Conservation (phyloP, 2,329 filamentous ascomycete genomes). For the Elsinoe fawcettii region DNA sequence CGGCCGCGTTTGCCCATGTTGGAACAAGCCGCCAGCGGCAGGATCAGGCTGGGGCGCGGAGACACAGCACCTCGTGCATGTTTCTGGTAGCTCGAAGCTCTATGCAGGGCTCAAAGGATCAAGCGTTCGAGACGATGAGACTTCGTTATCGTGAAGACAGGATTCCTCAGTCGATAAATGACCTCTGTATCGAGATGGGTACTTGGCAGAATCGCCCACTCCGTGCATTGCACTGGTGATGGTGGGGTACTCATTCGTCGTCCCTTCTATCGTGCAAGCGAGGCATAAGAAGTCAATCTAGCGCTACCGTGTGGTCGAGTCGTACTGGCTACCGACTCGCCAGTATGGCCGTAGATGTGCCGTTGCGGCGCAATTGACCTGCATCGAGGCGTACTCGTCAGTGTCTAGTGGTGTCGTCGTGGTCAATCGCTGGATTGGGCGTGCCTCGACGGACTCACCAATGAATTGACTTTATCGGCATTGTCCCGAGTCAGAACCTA, state of each 20-base stretch:
- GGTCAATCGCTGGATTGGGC: background rate
- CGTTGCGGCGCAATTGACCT: slow-evolving; percentile 7
- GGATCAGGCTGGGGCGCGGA: background rate
- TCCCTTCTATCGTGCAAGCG: background rate
- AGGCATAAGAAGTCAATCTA: background rate
- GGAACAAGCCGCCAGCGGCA: background rate
- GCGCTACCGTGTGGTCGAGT: background rate
- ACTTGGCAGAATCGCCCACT: background rate
- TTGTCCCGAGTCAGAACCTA: slow-evolving; percentile 1
- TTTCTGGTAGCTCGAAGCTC: background rate
- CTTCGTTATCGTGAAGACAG: no score
- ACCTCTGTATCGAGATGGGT: background rate
- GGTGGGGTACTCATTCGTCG: background rate
- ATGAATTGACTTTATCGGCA: slow-evolving; percentile 1
- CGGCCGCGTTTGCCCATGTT: slow-evolving; percentile 7
- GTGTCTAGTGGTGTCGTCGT: background rate
- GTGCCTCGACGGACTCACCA: background rate
- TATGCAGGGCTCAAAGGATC: background rate
- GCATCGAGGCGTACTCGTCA: background rate
- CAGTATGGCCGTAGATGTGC: slow-evolving; percentile 3
- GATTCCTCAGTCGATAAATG: background rate
- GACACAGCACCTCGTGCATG: background rate
- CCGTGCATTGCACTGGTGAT: background rate
- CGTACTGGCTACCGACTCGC: background rate
- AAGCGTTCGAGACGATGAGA: background rate